A percentile compares a stretch with the other conserved stretches of the same genome.
Evolutionary conservation across 106 monocot species (phyloP).

Genomic region (Chionographis japonica): DNA sequence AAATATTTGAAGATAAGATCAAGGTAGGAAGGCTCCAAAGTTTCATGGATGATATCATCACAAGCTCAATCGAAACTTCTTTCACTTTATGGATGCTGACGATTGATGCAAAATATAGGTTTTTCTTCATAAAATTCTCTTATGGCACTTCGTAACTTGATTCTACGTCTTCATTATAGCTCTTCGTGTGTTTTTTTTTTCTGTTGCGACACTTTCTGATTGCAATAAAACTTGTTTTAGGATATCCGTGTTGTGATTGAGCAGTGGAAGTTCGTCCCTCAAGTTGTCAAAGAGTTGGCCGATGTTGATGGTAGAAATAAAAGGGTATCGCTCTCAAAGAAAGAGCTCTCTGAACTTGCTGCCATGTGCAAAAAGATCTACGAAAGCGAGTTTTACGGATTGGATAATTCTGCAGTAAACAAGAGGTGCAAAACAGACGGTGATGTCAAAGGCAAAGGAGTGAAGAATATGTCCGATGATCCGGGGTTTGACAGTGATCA

Average conservation of each 20-base stretch:
- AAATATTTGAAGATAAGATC: too few relatives aligned
- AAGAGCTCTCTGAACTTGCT: conserved; percentile 47
- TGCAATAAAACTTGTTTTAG: conserved; percentile 26
- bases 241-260: conserved; percentile 52
- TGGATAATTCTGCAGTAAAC: conserved; percentile 9
- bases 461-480: conserved; percentile 7
- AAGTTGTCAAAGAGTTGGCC: conserved; percentile 52
- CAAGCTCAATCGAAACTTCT: too few relatives aligned
- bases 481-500: conserved; percentile 71
- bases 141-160: too few relatives aligned
- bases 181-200: not conserved
- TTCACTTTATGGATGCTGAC: too few relatives aligned
- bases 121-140: too few relatives aligned
- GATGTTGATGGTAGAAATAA: conserved; percentile 37
- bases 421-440: conserved; percentile 18
- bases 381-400: conserved; percentile 28
- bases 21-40: too few relatives aligned
- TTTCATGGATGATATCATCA: too few relatives aligned
- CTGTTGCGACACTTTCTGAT: not conserved
- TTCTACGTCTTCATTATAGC: not conserved
- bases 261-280: conserved; percentile 87
- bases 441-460: not conserved
- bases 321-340: conserved; percentile 30
- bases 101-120: too few relatives aligned
- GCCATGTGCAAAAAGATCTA: conserved; percentile 55